Evolutionary conservation across 139 green algal genomes (phyloP), one percentile per base, ranked within the genome.

Genomic region (Chlamydomonas incerta): DNA sequence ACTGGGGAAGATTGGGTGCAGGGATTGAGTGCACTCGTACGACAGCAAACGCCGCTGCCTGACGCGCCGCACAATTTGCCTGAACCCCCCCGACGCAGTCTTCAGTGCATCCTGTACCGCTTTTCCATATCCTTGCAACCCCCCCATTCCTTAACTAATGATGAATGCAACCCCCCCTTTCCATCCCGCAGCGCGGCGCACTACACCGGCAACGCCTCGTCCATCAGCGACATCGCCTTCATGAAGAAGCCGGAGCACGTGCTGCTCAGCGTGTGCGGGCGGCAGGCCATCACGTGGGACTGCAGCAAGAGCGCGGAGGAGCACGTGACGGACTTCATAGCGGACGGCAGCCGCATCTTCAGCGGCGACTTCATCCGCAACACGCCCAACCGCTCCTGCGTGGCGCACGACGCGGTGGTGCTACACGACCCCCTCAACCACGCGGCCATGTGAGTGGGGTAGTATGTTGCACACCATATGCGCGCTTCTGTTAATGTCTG

Each of bases 391-490:
- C 85, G 85, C n/a, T 52, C 33, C 18, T 89, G 81, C 57, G 75
- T 85, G 9, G 76, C 63, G 31, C 75, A 85, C 75, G 50, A 83
- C 41, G 81, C 82, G 3, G 60, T 91, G 33, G 55, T 72, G 24
- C 46, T 91, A 60, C 88, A 82, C 57, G 88, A 91, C 46, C 88
- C 88, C 8, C 35, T 50, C 13, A 82, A 89, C 47, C n/a, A 65
- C 28, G 83, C 83, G 2, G 83, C 80, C 50, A 74, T 91, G 63
- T 50, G 41, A 50, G 41, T 50, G 41, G n/a, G n/a, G n/a, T n/a
- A n/a, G n/a, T n/a, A n/a, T n/a, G n/a, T n/a, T n/a, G n/a, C n/a
- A n/a, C n/a, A n/a, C n/a, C n/a, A n/a, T n/a, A n/a, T n/a, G n/a
- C n/a, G n/a, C n/a, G n/a, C n/a, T n/a, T n/a, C n/a, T n/a, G n/a